Base-by-base conservation (phyloP, 345 rosid species). In the Brassica cretica region DNA sequence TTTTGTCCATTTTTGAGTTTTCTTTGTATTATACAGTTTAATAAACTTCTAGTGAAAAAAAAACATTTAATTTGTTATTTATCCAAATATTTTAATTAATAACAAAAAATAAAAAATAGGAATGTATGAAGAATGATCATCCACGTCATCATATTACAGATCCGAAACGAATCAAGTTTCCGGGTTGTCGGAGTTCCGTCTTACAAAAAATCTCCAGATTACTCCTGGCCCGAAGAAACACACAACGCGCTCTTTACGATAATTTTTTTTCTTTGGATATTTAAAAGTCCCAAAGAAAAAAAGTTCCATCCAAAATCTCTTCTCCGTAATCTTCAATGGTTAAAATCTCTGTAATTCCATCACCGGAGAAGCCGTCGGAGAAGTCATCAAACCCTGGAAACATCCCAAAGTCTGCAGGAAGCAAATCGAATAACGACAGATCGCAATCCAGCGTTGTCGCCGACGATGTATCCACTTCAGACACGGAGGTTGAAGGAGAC, bases 251-350 rank as follows among this genome's bases (percentile, higher is more conserved):
- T 12, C 33, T 60, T 30, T 21, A 58, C 60, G 1, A 49, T 3
- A 1, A n/a, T 53, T 53, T 6, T 53, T 15, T 51, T 0, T 5
- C 18, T 12, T 29, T 64, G 27, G 46, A 3, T 7, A 64, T 49
- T 65, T 18, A 88, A 73, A 89, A 90, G 72, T 88, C 85, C 94
- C 94, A 91, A 18, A 91, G 91, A 79, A 78, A 84, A 1, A 85
- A 84, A 53, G 78, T 87, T 6, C 82, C 87, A 39, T 88, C 86
- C 0, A 71, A 51, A 71, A 15, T 81, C 44, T 85, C 89, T 14
- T 76, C 89, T 16, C 76, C 21, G 21, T 19, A 19, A 19, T 19
- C 21, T 19, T 19, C 21, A 19, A 19, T 19, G 21, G 21, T 19
- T 19, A 19, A 19, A 19, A 19, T 19, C 21, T 19, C 21, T 19